These are phyloP conservation scores for Silene latifolia DNA, from an alignment of 148 eudicot species.

Conservation along the genomic window DNA sequence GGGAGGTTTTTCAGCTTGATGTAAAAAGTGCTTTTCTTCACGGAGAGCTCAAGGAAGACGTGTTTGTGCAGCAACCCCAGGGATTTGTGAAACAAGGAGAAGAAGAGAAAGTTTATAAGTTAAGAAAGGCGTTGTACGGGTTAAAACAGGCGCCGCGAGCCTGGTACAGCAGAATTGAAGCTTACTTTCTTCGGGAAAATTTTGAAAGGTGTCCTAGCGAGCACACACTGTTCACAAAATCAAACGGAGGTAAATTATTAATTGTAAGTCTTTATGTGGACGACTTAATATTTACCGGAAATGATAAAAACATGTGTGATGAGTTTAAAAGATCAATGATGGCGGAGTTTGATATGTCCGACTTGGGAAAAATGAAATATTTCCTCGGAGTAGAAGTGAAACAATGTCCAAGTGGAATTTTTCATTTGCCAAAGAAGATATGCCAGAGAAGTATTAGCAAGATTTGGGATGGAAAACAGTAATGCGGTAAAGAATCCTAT, in stretches of 20 bases:
- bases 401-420: conserved; percentile 6
- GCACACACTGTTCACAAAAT: conserved; percentile 11
- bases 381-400: conserved; percentile 23
- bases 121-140: conserved; percentile 18
- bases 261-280: conserved; percentile 21
- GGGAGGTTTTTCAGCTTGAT: conserved; percentile 10
- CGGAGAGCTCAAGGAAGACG: conserved; percentile 9
- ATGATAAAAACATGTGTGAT: not conserved
- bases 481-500: not conserved
- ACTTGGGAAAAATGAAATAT: conserved; percentile 23
- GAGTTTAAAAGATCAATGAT: conserved; percentile 20
- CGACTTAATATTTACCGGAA: conserved; percentile 18
- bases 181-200: not conserved
- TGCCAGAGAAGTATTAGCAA: conserved; percentile 10
- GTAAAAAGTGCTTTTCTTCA: conserved; percentile 18
- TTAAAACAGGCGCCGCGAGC: conserved; percentile 25
- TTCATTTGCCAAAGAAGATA: conserved; percentile 17
- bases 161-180: conserved; percentile 15
- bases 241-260: not conserved
- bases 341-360: conserved; percentile 19
- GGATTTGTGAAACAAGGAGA: conserved; percentile 2
- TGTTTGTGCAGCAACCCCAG: conserved; percentile 15
- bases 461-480: conserved; percentile 12
- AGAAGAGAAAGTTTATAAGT: conserved; percentile 18
- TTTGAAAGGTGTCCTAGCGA: conserved; percentile 18